Percentiles rank a stretch among this genome's conserved stretches.
These are phyloP conservation scores for Penicillium oxalicum DNA, from an alignment of 2,329 filamentous ascomycete genomes.

Conservation along the genomic window DNA sequence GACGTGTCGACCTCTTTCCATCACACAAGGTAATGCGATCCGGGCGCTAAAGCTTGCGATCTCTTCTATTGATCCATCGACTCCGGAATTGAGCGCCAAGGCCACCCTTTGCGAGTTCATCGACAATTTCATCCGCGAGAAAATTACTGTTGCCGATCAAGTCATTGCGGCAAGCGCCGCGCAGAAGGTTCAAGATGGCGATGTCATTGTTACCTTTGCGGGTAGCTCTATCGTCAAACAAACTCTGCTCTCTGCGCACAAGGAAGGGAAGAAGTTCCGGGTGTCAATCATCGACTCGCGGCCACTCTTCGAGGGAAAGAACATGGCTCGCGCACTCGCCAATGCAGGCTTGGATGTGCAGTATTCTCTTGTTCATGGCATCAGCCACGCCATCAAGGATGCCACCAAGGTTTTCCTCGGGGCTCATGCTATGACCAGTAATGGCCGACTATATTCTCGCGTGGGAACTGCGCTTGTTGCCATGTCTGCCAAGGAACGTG, in stretches of 20 bases:
- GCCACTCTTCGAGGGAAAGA: slow-evolving; percentile 63
- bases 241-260: slow-evolving; percentile 67
- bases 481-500: slow-evolving; percentile 65
- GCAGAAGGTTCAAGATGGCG: slow-evolving; percentile 68
- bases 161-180: slow-evolving; percentile 74
- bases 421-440: slow-evolving; percentile 91
- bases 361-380: slow-evolving; percentile 74
- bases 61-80: slow-evolving; percentile 80
- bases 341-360: slow-evolving; percentile 67
- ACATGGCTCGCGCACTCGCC: slow-evolving; percentile 65
- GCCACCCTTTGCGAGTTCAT: slow-evolving; percentile 70
- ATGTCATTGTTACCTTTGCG: slow-evolving; percentile 80
- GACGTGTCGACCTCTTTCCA: slow-evolving; percentile 89
- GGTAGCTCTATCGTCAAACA: slow-evolving; percentile 81
- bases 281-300: slow-evolving; percentile 79
- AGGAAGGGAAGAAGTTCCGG: slow-evolving; percentile 66
- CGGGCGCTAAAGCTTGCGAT: slow-evolving; percentile 90
- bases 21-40: slow-evolving; percentile 95
- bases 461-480: slow-evolving; percentile 83
- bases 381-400: slow-evolving; percentile 66
- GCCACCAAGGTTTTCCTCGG: slow-evolving; percentile 74
- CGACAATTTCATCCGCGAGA: slow-evolving; percentile 83
- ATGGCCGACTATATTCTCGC: slow-evolving; percentile 82
- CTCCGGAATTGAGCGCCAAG: slow-evolving; percentile 77
- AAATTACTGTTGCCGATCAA: slow-evolving; percentile 78